phyloP scores from a whole-genome alignment of 345 rosid genomes.

The Erucastrum elatum region DNA sequence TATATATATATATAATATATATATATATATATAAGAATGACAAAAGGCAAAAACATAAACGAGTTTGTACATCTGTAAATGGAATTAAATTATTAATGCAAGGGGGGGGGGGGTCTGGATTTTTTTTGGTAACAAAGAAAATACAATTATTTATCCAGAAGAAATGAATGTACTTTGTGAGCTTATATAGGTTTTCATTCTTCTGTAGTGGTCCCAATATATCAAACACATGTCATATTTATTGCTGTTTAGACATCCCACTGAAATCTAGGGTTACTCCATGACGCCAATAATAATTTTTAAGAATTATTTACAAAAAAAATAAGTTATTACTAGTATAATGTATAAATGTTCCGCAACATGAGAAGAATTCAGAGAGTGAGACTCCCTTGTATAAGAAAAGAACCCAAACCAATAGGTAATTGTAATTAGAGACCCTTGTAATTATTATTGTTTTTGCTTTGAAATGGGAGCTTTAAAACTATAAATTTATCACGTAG shows the following conservation, averaged over 20 bases:
- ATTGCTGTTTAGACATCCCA: conserved; percentile 32
- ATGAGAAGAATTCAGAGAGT: not conserved
- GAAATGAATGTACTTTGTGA: conserved; percentile 26
- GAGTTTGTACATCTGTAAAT: not conserved
- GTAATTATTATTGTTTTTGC: not conserved
- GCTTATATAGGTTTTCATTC: conserved; percentile 34
- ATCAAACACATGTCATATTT: conserved; percentile 25
- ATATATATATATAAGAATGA: not conserved
- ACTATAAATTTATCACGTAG: not conserved
- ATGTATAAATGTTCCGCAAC: not conserved
- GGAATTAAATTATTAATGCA: not conserved
- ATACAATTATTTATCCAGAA: not conserved
- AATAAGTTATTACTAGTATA: not conserved
- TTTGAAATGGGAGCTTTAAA: not conserved
- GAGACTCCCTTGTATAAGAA: not conserved
- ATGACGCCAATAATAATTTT: conserved; percentile 30
- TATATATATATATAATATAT: not conserved
- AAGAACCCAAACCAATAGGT: not conserved
- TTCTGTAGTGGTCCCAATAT: conserved; percentile 36
- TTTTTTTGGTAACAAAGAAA: conserved; percentile 3
- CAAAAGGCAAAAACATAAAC: not conserved
- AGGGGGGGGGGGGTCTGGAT: not conserved
- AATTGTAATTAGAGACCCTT: not conserved
- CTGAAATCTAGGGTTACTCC: conserved; percentile 38
- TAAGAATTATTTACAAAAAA: not conserved